Base-by-base conservation (phyloP, 192 early-diverging fungal genomes). In the Thamnidium elegans region DNA sequence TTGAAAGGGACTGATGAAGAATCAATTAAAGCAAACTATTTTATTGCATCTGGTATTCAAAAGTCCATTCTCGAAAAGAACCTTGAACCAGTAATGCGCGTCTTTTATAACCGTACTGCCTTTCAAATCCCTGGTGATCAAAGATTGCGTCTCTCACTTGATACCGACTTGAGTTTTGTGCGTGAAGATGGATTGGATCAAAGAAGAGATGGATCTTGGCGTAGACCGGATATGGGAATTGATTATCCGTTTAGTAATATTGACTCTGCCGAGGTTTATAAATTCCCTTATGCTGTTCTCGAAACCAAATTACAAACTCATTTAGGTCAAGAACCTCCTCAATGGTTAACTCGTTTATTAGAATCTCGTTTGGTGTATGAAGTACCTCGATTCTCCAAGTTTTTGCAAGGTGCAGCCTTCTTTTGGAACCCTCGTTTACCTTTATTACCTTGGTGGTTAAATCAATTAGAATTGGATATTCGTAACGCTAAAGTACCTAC, bases 41-140 rank as follows among this genome's bases (percentile, higher is more conserved):
- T 64, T 59, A 68, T 73, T 59, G 71, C 71, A 6, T 32, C 61
- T 13, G 66, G 71, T 17, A 77, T 94, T 63, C 83, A 83, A 58
- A 47, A 68, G 2, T 84, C 83, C 32, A 73, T 94, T 14, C 46
- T 55, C 4, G 70, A 83, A 45, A 90, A 87, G 70, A 62, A 78
- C 0, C 72, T 95, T 21, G 74, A 80, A 45, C 64, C 73, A 19
- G 82, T 92, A 4, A 75, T 96, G 67, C 84, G 97, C 51, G 92
- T 94, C 0, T 92, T 94, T 65, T 98, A 98, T 81, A 96, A 97
- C 76, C 89, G 97, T 62, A 97, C 94, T 11, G 96, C 97, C 8
- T 99, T 99, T 81, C 97, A 99, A 75, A 80, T 98, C 21, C 97
- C 97, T 5, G 95, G 93, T n/a, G 96, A 99, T 79, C 86, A 92